phyloP scores from a whole-genome alignment of 768 basidiomycete genomes.

The Amanita muscaria region DNA sequence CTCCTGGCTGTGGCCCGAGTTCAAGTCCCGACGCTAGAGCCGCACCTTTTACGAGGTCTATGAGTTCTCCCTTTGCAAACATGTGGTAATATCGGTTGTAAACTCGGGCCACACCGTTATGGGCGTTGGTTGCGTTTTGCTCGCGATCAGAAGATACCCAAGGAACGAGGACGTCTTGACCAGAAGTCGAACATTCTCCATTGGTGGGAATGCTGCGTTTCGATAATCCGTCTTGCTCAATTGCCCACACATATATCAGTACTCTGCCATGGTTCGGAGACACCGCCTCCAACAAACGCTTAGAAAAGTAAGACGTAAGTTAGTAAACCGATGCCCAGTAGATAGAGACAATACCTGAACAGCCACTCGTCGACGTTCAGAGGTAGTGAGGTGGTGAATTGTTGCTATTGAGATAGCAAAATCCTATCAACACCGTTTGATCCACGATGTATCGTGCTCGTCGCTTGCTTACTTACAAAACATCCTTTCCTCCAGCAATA shows the following conservation, averaged over 20 bases:
- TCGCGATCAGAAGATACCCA: constrained; percentile 56
- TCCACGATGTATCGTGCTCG: neutral
- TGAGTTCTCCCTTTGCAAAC: constrained; percentile 78
- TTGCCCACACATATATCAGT: constrained; percentile 94
- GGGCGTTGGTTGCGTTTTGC: constrained; percentile 12
- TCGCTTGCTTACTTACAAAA: constrained; percentile 47
- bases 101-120: constrained; percentile 27
- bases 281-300: constrained; percentile 61
- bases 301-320: constrained; percentile 5
- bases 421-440: constrained; percentile 44
- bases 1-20: constrained; percentile 30
- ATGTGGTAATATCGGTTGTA: constrained; percentile 96
- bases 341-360: constrained; percentile 49
- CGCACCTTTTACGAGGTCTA: constrained; percentile 50
- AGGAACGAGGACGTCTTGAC: constrained; percentile 83
- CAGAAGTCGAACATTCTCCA: constrained; percentile 25
- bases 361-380: constrained; percentile 58
- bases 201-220: constrained; percentile 53
- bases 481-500: constrained; percentile 65
- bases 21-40: constrained; percentile 46
- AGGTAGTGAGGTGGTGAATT: constrained; percentile 89
- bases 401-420: constrained; percentile 97
- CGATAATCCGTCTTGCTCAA: constrained; percentile 83
- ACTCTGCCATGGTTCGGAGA: constrained; percentile 65
- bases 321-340: neutral